Conservation (phyloP, 2,329 filamentous ascomycete species). For the Lasiodiplodia citricola region DNA sequence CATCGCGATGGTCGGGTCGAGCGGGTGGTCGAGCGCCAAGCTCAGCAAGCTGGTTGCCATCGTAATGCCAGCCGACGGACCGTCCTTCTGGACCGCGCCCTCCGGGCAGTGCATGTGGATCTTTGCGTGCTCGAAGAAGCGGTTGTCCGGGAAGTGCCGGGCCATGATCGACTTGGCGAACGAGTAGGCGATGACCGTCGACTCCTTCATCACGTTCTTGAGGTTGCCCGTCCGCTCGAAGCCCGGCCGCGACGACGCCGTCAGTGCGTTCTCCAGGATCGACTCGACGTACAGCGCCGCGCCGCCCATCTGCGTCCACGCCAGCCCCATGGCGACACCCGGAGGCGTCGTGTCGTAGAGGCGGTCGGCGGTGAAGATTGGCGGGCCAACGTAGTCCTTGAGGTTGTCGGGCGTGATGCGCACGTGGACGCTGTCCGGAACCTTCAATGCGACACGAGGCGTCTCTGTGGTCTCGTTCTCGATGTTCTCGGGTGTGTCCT, state of each 20-base stretch:
- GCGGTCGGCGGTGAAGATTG: slow-evolving; percentile 92
- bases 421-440: slow-evolving; percentile 87
- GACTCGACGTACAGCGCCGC: slow-evolving; percentile 97
- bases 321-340: slow-evolving; percentile 95
- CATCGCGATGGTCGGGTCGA: slow-evolving; percentile 93
- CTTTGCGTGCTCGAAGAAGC: slow-evolving; percentile 94
- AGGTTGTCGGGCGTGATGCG: slow-evolving; percentile 86
- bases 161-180: slow-evolving; percentile 92
- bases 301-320: slow-evolving; percentile 97
- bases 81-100: slow-evolving; percentile 94
- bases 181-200: slow-evolving; percentile 91
- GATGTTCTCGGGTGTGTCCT: slow-evolving; percentile 64
- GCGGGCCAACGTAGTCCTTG: slow-evolving; percentile 95
- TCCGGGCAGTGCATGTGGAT: slow-evolving; percentile 97
- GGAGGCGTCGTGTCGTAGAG: slow-evolving; percentile 92
- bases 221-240: slow-evolving; percentile 94
- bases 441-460: slow-evolving; percentile 77
- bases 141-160: slow-evolving; percentile 83
- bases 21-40: slow-evolving; percentile 76
- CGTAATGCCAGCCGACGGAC: slow-evolving; percentile 79
- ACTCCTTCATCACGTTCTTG: slow-evolving; percentile 98
- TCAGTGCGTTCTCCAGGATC: slow-evolving; percentile 84
- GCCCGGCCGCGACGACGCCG: slow-evolving; percentile 73
- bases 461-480: slow-evolving; percentile 65
- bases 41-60: slow-evolving; percentile 95